Evolutionary conservation across 2,329 filamentous ascomycete genomes (phyloP), one percentile per base, ranked within the genome.

Genomic region (Penicillium sp.): DNA sequence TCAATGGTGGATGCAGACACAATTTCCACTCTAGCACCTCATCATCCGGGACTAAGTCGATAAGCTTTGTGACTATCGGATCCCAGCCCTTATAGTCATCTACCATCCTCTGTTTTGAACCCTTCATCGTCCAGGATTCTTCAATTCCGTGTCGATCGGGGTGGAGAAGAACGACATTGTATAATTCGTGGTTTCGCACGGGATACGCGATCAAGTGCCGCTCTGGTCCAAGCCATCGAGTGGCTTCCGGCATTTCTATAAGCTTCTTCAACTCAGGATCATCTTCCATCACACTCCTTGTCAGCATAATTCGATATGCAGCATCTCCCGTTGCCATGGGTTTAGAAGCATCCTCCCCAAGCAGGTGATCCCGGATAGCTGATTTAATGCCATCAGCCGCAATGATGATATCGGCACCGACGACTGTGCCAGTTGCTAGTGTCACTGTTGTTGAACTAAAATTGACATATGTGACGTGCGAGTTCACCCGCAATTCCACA

Each of bases 191-290:
- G 71, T 83, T 85, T 64, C 86, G 83, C 48, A 94, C 88, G 0
- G 90, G 88, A 73, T 93, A 94, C 0, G 90, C 90, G 68, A 93
- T 91, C 74, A 92, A 90, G 75, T 93, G 91, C 1, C 90, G 84
- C 68, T 86, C 86, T 71, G 88, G 87, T 35, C 91, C 91, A 56
- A 93, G 90, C 91, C 90, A 93, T 54, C 91, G 85, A 45, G 88
- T 88, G 3, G 90, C 90, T 53, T 84, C 81, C 69, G 92, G 85
- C 48, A 84, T 82, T 67, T 91, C 86, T 23, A 93, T 81, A 9
- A 93, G 82, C n/a, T 79, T 82, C 57, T 89, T 79, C 52, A 92
- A 81, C 66, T 91, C 89, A 0, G 89, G 84, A 67, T 93, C 90
- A 23, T 84, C 68, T 60, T 82, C 76, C 85, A 93, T 90, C 62